Percentiles rank a stretch among this genome's conserved stretches.
Evolutionary conservation across 1,284 basidiomycete species (phyloP).

Genomic region (Athelia sp.): DNA sequence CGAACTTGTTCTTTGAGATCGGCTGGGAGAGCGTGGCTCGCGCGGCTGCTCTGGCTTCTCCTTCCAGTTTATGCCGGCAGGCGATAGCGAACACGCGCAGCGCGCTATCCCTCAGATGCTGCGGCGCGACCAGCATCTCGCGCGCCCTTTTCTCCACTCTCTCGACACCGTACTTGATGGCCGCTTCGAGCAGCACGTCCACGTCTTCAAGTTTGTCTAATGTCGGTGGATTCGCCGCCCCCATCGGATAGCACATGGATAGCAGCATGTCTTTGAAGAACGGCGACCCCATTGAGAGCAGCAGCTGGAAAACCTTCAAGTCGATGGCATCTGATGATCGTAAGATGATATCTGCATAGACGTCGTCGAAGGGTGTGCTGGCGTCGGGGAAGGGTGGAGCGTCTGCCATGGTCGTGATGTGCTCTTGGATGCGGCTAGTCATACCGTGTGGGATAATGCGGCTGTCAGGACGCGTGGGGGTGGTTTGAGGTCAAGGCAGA

Average conservation of each 20-base stretch:
- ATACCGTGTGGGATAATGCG: too few species aligned
- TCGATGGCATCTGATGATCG: conserved; percentile 41
- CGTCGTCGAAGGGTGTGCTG: neutral
- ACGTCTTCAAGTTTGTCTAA: neutral
- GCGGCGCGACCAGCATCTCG: too few species aligned
- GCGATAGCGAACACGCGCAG: neutral
- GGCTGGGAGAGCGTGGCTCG: neutral
- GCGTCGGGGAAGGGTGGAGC: too few species aligned
- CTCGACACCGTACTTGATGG: conserved; percentile 32
- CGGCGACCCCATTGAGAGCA: conserved; percentile 38
- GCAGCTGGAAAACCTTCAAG: conserved; percentile 37
- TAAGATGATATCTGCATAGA: conserved; percentile 31
- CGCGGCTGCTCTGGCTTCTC: neutral
- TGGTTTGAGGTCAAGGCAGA: too few species aligned
- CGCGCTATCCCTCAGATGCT: too few species aligned
- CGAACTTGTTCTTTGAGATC: neutral
- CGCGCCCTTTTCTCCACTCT: conserved; percentile 16
- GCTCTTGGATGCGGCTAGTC: too few species aligned
- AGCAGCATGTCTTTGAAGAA: conserved; percentile 33
- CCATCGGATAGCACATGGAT: conserved; percentile 9
- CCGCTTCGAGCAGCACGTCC: conserved; percentile 22
- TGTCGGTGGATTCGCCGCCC: neutral
- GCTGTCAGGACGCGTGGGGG: too few species aligned
- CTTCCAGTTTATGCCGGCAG: neutral
- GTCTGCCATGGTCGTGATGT: too few species aligned